These are phyloP conservation scores for Salix purpurea DNA, from an alignment of 345 rosid species.

Conservation along the genomic window DNA sequence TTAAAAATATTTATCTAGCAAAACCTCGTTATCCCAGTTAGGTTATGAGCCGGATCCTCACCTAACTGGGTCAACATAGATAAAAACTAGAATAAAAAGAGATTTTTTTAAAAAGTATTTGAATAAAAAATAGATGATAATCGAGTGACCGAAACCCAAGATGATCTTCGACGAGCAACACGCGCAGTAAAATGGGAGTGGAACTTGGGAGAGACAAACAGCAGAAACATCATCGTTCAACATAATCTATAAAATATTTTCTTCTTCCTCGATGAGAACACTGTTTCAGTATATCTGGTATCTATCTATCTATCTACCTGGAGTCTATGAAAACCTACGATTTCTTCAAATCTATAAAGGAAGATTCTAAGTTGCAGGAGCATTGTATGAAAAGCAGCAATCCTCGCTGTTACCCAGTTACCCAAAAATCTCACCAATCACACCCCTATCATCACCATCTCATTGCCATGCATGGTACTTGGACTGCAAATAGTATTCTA, in stretches of 20 bases:
- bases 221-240: too few species aligned
- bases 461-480: background rate
- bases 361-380: slow-evolving; percentile 29
- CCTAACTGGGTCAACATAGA: too few species aligned
- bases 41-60: too few species aligned
- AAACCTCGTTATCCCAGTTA: too few species aligned
- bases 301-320: background rate
- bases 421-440: background rate
- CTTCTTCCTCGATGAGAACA: background rate
- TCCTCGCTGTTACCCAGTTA: background rate
- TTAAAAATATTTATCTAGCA: too few species aligned
- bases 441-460: background rate
- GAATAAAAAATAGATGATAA: too few species aligned
- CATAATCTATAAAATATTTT: too few species aligned
- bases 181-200: slow-evolving; percentile 1
- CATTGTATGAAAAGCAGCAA: slow-evolving; percentile 11
- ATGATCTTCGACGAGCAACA: background rate
- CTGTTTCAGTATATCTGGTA: slow-evolving; percentile 6
- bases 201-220: background rate
- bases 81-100: too few species aligned
- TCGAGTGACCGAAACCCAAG: too few species aligned
- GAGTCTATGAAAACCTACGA: slow-evolving; percentile 21
- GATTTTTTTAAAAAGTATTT: too few species aligned
- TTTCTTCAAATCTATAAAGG: slow-evolving; percentile 32
- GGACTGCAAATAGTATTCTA: background rate